Percentiles rank a stretch among this genome's conserved stretches.
These are phyloP conservation scores for Dalechampia spathulata DNA, from an alignment of 441 rosid genomes.

Conservation along the genomic window DNA sequence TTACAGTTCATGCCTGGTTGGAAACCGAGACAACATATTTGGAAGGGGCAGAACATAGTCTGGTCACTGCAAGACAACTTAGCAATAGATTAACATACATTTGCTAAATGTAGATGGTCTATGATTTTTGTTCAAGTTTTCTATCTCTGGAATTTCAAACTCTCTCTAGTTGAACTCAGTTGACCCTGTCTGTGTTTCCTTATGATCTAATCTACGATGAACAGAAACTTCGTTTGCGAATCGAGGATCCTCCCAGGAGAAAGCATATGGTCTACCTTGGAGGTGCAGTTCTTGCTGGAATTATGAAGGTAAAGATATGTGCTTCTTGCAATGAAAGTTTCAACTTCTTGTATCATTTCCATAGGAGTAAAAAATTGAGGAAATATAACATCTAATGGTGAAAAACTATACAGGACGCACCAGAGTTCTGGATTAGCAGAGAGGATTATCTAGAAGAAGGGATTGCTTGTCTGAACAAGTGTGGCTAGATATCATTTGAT, in stretches of 20 bases:
- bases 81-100: background rate
- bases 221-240: conserved; percentile 73
- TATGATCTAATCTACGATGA: conserved; percentile 11
- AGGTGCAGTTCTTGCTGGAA: conserved; percentile 97
- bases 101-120: background rate
- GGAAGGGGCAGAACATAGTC: too few species aligned
- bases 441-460: conserved; percentile 95
- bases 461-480: conserved; percentile 61
- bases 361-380: too few species aligned
- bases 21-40: too few species aligned
- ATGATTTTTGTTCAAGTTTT: background rate
- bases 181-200: background rate
- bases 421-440: conserved; percentile 94
- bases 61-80: background rate
- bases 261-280: conserved; percentile 99
- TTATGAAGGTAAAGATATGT: conserved; percentile 65
- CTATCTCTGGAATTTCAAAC: background rate
- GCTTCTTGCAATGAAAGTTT: conserved; percentile 5
- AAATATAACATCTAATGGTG: background rate
- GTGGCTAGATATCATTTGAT: conserved; percentile 58
- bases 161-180: background rate
- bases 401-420: conserved; percentile 63
- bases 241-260: conserved; percentile 96
- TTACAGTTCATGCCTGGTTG: too few species aligned
- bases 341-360: background rate